These are phyloP conservation scores for Solanum rostratum DNA, from an alignment of 257 asterid species.

Conservation along the genomic window DNA sequence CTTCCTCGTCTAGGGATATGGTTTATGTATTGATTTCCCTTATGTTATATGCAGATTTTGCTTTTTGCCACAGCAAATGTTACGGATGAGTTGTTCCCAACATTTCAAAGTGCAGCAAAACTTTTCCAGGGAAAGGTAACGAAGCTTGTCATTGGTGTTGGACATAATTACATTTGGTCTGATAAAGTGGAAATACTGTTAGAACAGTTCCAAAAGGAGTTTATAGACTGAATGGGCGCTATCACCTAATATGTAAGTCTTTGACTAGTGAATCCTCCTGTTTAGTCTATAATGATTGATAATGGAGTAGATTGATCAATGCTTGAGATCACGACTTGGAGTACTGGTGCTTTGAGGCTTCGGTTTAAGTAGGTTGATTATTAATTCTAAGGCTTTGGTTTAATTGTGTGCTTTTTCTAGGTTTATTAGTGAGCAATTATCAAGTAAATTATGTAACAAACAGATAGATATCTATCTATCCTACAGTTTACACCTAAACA, in stretches of 20 bases:
- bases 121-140: slow-evolving; percentile 86
- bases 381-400: background rate
- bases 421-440: background rate
- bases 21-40: background rate
- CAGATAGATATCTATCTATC: background rate
- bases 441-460: background rate
- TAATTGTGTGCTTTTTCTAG: background rate
- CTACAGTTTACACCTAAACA: background rate
- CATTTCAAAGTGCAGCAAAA: slow-evolving; percentile 88
- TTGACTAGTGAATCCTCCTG: background rate
- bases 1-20: background rate
- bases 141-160: background rate
- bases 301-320: background rate
- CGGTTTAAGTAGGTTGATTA: background rate
- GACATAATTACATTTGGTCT: background rate
- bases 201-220: background rate
- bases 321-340: background rate
- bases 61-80: slow-evolving; percentile 64
- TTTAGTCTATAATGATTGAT: background rate
- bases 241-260: background rate
- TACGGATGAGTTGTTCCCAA: slow-evolving; percentile 33
- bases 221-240: background rate
- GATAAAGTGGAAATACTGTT: background rate
- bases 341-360: background rate
- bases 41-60: slow-evolving; percentile 44